These are phyloP conservation scores for Physaria fendleri DNA, from an alignment of 345 rosid genomes.

Conservation along the genomic window DNA sequence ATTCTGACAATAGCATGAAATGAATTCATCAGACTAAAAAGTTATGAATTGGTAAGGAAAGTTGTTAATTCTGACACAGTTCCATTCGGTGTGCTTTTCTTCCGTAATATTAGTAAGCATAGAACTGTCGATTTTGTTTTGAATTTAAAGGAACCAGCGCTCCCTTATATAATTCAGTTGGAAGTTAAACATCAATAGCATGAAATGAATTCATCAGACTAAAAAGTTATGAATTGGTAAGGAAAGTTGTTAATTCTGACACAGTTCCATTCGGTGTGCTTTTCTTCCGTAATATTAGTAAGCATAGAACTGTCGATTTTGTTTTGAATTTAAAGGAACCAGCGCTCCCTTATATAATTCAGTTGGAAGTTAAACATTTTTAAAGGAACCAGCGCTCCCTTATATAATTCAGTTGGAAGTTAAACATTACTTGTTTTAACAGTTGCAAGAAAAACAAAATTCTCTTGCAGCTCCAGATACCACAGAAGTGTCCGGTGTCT, in stretches of 20 bases:
- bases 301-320: background rate
- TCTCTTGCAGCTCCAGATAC: slow-evolving; percentile 42
- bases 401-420: background rate
- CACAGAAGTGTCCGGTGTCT: slow-evolving; percentile 69
- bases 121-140: background rate
- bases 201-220: no score
- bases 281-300: background rate
- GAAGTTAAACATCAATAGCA: no score
- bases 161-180: no score
- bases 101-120: background rate
- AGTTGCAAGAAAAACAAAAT: background rate
- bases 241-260: no score
- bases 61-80: no score
- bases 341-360: no score
- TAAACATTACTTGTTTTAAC: background rate
- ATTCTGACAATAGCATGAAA: no score
- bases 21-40: no score
- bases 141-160: background rate
- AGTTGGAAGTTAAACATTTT: no score
- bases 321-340: background rate
- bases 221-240: no score
- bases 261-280: background rate
- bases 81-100: background rate
- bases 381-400: background rate
- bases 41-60: no score